Base-by-base conservation (phyloP, 192 early-diverging fungal genomes). In the Spizellomyces sp. region DNA sequence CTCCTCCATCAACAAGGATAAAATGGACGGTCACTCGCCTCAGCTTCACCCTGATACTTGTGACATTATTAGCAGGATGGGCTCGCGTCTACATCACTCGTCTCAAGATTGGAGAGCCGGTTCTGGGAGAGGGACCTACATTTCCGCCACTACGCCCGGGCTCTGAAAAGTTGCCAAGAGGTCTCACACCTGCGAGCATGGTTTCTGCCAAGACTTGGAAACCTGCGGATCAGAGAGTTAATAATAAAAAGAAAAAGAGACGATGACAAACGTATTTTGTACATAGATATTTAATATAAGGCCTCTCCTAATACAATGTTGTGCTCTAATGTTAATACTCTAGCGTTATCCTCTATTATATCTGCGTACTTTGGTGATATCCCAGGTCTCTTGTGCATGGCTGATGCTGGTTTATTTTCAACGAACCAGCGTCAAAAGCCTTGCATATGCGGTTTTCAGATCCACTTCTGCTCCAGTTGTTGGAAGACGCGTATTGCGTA, bases 101-200 rank as follows among this genome's bases (percentile, higher is more conserved):
- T 15, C 17, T 36, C 54, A 46, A 45, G 17, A 12, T 57, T 14
- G 66, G 66, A 17, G 10, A 58, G 6, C 66, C 66, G 22, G 15
- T 57, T 2, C 19, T 68, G 0, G 22, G 7, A 55, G 45, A 14
- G 15, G 14, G 17, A 14, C 66, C 54, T 6, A 10, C 21, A 58
- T 58, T 27, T 21, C 66, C 66, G 54, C 19, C 50, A 2, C 9
- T 68, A 56, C 66, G 48, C 15, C 50, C 50, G 6, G 66, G 66
- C 17, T 21, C 66, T 10, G 9, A 52, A 4, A 15, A 54, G 55
- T 42, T 68, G 7, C 66, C 66, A 36, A 50, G 66, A 15, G 66
- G 66, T 44, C 42, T 68, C 6, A 68, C 66, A 41, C 66, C 66
- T 19, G 66, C 55, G 54, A 68, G 55, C 66, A 68, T 68, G 66